Conservation (phyloP, 148 eudicot species). For the Cornus florida region DNA sequence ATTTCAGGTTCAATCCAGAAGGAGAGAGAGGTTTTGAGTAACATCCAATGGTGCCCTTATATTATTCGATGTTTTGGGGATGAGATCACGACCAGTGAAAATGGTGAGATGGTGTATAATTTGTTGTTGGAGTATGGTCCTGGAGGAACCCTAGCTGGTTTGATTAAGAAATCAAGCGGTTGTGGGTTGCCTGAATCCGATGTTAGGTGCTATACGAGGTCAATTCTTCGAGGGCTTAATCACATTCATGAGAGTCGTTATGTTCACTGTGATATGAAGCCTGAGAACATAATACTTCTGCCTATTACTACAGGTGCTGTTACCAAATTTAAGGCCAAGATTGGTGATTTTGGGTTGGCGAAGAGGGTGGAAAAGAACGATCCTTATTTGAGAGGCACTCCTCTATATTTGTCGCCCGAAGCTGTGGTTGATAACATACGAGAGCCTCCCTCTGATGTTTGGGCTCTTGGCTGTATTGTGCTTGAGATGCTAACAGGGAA, state of each 20-base stretch:
- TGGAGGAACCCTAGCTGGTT: constrained; percentile 35
- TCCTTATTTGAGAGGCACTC: constrained; percentile 37
- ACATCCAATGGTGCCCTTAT: too few species aligned
- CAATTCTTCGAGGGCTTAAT: constrained; percentile 30
- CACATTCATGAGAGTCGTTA: constrained; percentile 31
- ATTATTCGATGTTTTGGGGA: too few species aligned
- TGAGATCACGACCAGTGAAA: constrained; percentile 10
- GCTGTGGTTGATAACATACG: too few species aligned
- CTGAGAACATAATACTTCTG: constrained; percentile 39
- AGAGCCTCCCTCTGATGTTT: too few species aligned
- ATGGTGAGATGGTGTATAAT: constrained; percentile 25
- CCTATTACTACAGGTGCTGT: background rate
- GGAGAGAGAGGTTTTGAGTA: too few species aligned
- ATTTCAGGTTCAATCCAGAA: too few species aligned
- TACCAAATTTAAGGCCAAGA: constrained; percentile 24
- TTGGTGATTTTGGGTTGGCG: constrained; percentile 43
- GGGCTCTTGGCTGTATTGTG: too few species aligned
- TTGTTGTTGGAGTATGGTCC: constrained; percentile 32
- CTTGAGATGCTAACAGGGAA: too few species aligned
- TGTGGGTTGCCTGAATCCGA: constrained; percentile 27
- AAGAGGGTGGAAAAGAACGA: constrained; percentile 24
- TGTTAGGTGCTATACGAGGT: constrained; percentile 26
- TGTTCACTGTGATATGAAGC: constrained; percentile 45
- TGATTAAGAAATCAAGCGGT: constrained; percentile 27
- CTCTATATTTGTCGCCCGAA: too few species aligned